Evolutionary conservation across 1,284 basidiomycete species (phyloP), one percentile per base, ranked within the genome.

Genomic region (Cutaneotrichosporon dermatis): DNA sequence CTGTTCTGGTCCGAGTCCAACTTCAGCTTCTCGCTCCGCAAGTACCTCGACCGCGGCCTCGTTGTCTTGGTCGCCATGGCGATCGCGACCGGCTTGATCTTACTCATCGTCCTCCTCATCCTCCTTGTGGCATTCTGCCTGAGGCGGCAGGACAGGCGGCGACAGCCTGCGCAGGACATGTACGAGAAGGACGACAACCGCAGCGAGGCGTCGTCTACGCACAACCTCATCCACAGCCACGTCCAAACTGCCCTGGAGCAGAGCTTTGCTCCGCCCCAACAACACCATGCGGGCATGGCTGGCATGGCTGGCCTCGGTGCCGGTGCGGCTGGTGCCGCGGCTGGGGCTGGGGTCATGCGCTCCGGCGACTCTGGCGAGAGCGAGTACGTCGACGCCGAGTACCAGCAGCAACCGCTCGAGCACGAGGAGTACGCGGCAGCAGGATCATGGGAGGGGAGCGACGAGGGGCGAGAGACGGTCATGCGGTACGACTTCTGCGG

Each of bases 21-120:
- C 54, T 90, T 94, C 77, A 86, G 84, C 72, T 93, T 93, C 76
- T 80, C 71, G 50, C 84, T 86, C 68, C 82, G 80, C 54, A 83
- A 86, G 74, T 90, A 88, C 82, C 84, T 97, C 54, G 91, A 92
- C 1, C 86, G 87, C 33, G 96, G 94, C 2, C 83, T 98, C 42
- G 92, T 99, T 57, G 97, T 99, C 63, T 83, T 98, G 43, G 94
- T 99, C 67, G 95, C 92, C 4, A 97, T 99, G 67, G 95, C 94
- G 36, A 96, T 98, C 64, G 87, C 91, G 4, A 92, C 94, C 9
- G 95, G 93, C 34, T 86, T 98, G 33, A 91, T 99, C 55, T 93
- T 99, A 80, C 80, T 98, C 1, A 82, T 97, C 25, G 88, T 91
- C 12, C 88, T 98, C 50, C 80, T 98, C 45, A 91, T 92, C 87